These are phyloP conservation scores for Microcyclosporella mali DNA, from an alignment of 2,329 filamentous ascomycete genomes.

Conservation along the genomic window DNA sequence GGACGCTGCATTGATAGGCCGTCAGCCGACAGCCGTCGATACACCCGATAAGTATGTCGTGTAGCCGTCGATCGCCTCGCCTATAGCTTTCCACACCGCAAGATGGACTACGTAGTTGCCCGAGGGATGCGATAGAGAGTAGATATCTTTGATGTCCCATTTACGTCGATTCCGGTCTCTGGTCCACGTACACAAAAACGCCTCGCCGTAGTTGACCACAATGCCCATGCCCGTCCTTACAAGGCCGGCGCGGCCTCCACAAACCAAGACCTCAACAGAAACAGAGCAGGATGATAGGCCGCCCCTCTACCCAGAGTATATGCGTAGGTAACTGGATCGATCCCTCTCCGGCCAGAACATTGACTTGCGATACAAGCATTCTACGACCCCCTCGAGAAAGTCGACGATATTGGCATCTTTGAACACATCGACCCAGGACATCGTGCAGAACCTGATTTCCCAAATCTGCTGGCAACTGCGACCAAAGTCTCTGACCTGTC, in stretches of 20 bases:
- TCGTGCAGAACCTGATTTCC: constrained; percentile 19
- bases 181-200: no score
- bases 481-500: constrained; percentile 23
- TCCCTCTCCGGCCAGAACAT: not conserved
- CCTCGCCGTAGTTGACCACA: not conserved
- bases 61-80: no score
- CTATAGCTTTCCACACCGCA: no score
- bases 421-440: constrained; percentile 25
- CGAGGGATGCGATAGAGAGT: no score
- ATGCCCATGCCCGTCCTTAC: not conserved
- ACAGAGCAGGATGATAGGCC: constrained; percentile 1
- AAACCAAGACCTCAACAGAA: not conserved
- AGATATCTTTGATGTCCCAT: no score
- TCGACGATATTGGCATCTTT: constrained; percentile 15
- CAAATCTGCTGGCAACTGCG: constrained; percentile 21
- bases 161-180: no score
- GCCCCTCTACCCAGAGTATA: constrained; percentile 8
- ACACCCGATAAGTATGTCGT: no score
- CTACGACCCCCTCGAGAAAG: constrained; percentile 14
- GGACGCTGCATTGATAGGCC: no score
- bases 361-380: constrained; percentile 1
- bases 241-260: not conserved
- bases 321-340: constrained; percentile 2
- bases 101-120: no score
- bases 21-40: not conserved